These are phyloP conservation scores for Sporisorium exsertum DNA, from an alignment of 1,284 basidiomycete genomes.

Conservation along the genomic window DNA sequence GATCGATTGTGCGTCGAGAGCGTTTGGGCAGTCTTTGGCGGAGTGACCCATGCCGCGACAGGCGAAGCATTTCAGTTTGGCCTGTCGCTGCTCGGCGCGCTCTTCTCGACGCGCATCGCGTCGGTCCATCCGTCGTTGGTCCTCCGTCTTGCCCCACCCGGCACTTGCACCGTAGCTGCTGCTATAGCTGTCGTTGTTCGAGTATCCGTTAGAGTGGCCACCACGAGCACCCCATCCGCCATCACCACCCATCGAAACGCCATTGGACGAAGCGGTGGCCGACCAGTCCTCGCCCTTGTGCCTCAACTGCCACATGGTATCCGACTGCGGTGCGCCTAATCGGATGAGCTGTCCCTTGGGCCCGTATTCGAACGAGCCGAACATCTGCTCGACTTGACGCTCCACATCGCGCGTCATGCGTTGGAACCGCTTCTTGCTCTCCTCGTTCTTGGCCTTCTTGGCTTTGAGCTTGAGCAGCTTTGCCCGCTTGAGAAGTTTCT, in stretches of 20 bases:
- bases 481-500: constrained; percentile 60
- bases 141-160: constrained; percentile 22
- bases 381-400: constrained; percentile 59
- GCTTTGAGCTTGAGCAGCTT: constrained; percentile 66
- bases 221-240: constrained; percentile 40
- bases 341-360: constrained; percentile 53
- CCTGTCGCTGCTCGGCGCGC: constrained; percentile 76
- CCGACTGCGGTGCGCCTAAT: constrained; percentile 45
- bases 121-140: constrained; percentile 61
- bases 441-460: constrained; percentile 62
- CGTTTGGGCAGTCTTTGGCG: constrained; percentile 79
- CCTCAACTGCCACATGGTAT: constrained; percentile 42
- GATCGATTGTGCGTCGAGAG: constrained; percentile 50
- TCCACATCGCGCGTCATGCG: constrained; percentile 61
- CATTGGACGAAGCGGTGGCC: constrained; percentile 4
- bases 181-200: constrained; percentile 5
- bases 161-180: not conserved
- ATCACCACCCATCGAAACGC: constrained; percentile 18
- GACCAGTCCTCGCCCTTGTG: constrained; percentile 35
- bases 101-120: constrained; percentile 76
- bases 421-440: constrained; percentile 39
- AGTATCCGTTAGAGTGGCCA: constrained; percentile 12
- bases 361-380: constrained; percentile 55
- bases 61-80: constrained; percentile 82
- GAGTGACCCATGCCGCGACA: constrained; percentile 87